Evolutionary conservation across 139 green algal species (phyloP).

Genomic region (Tetraselmis striata): DNA sequence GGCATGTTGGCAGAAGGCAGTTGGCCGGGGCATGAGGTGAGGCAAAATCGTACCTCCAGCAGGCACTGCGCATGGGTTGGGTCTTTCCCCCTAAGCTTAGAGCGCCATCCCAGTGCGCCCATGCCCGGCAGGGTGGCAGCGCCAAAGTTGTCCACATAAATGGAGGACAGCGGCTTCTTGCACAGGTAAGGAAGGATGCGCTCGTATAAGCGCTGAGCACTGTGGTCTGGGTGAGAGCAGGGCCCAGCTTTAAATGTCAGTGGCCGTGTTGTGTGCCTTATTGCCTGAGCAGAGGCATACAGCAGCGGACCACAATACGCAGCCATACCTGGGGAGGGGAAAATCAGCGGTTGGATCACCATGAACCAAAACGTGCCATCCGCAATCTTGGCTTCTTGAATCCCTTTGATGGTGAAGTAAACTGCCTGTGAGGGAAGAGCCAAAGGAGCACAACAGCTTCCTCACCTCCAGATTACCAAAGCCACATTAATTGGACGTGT

Average conservation of each 20-base stretch:
- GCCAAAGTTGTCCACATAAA: background rate
- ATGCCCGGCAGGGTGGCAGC: background rate
- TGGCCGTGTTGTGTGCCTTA: too few species aligned
- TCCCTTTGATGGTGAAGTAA: conserved; percentile 2
- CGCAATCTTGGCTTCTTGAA: background rate
- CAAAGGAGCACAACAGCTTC: too few species aligned
- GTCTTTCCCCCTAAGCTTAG: background rate
- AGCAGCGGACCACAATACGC: too few species aligned
- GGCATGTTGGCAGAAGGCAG: too few species aligned
- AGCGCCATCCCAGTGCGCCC: background rate
- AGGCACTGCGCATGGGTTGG: background rate
- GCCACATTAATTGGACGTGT: too few species aligned
- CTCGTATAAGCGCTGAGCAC: background rate
- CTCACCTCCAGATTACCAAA: too few species aligned
- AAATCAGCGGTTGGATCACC: conserved; percentile 10
- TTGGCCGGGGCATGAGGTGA: too few species aligned
- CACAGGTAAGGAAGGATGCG: background rate
- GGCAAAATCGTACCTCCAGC: background rate
- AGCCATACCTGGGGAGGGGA: conserved; percentile 2
- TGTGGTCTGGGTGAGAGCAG: too few species aligned
- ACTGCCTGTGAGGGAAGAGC: background rate
- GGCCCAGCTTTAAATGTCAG: too few species aligned
- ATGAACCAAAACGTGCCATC: conserved; percentile 14
- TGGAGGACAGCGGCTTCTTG: background rate
- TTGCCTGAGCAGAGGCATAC: too few species aligned